Conservation (phyloP, 192 early-diverging fungal species). For the Glomus cerebriforme region DNA sequence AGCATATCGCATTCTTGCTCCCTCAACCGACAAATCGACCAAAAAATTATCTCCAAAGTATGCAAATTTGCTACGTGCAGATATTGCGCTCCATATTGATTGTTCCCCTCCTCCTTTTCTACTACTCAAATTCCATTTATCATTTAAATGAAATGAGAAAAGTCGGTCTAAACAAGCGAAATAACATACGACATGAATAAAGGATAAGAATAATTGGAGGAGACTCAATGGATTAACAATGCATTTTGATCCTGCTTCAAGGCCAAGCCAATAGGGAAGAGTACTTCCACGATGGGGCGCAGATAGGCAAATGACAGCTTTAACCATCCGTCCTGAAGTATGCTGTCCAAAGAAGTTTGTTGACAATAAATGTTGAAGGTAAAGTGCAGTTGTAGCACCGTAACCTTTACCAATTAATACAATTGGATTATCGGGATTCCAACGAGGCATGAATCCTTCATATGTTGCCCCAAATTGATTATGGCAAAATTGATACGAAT, state of each 20-base stretch:
- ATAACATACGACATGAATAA: constrained; percentile 26
- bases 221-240: neutral
- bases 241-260: constrained; percentile 27
- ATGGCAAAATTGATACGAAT: constrained; percentile 24
- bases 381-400: constrained; percentile 26
- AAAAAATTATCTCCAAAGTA: constrained; percentile 33
- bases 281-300: constrained; percentile 29
- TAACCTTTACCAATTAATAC: constrained; percentile 34
- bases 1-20: constrained; percentile 19
- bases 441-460: constrained; percentile 19
- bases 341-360: constrained; percentile 19
- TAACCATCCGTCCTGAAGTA: constrained; percentile 27
- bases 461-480: constrained; percentile 30
- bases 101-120: neutral
- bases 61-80: constrained; percentile 16
- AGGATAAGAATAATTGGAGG: constrained; percentile 11
- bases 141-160: constrained; percentile 18
- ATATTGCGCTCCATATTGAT: constrained; percentile 19
- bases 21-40: constrained; percentile 28
- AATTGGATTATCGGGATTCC: constrained; percentile 29
- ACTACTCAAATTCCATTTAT: constrained; percentile 12
- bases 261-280: constrained; percentile 28
- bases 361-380: constrained; percentile 26
- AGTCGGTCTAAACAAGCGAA: constrained; percentile 6
- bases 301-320: constrained; percentile 24